Base-by-base conservation (phyloP, 2,329 filamentous ascomycete genomes). In the Fusarium torreyae region DNA sequence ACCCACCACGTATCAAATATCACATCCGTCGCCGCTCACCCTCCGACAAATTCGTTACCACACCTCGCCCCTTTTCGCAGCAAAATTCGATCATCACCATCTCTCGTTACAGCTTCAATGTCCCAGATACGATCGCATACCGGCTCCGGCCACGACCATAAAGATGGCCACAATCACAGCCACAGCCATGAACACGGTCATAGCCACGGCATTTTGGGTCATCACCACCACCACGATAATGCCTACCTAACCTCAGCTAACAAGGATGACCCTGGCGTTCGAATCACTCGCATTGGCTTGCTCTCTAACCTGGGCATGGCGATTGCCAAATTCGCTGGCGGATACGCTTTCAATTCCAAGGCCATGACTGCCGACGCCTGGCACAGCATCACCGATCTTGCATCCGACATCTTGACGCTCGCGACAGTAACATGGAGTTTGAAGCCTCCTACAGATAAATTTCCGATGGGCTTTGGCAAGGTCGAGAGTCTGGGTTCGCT, bases 401-500 rank as follows among this genome's bases (percentile, higher is more conserved):
- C 97, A 64, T 98, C 94, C 54, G 96, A 99, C 79, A 87, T 99
- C 73, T 89, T 98, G 79, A 99, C 96, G 1, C 87, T 99, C 20
- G 93, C 93, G 17, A 99, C 96, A 11, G 94, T 99, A 46, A 95
- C 94, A 20, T 97, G 93, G 90, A 97, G 94, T 63, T 82, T 98
- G 63, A 94, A 92, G 74, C 91, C 93, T 7, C 94, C 96, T 0
- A 93, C 92, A 13, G 87, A 92, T 56, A 88, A 88, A 40, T 99
- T 97, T 77, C 96, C 96, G 3, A 89, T 90, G 74, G 96, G 96
- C 3, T 99, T 97, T 77, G 96, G 96, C 77, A 99, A 99, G 83
- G 88, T 99, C n/a, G 96, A 99, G 84, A 97, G 94, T 75, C 82
- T 99, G 77, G 96, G 96, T 20, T 96, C 94, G 22, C 83, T 99